phyloP scores from a whole-genome alignment of 306 rosid genomes.

The Vicia sativa region DNA sequence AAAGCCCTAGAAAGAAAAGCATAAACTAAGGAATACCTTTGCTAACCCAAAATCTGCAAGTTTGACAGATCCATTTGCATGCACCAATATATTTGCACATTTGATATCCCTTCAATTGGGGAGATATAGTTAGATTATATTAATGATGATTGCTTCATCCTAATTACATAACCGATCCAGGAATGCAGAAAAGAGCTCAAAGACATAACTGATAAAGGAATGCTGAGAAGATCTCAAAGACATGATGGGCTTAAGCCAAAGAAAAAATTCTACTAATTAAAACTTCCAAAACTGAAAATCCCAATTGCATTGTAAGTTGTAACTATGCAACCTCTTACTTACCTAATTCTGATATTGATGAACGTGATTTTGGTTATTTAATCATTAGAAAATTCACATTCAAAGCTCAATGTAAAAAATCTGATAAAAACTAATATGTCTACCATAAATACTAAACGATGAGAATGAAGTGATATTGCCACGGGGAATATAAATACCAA shows the following conservation, averaged over 20 bases:
- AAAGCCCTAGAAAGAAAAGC: constrained; percentile 18
- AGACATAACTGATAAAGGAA: constrained; percentile 30
- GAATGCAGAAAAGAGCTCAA: constrained; percentile 13
- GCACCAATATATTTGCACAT: constrained; percentile 94
- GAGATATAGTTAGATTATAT: constrained; percentile 34
- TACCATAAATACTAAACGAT: constrained; percentile 24
- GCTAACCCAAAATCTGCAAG: constrained; percentile 99
- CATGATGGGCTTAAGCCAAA: constrained; percentile 25
- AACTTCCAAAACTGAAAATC: constrained; percentile 30
- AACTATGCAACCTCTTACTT: constrained; percentile 6
- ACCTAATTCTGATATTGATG: constrained; percentile 4
- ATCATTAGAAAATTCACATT: constrained; percentile 13
- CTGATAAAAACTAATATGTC: background rate
- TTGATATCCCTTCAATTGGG: constrained; percentile 78
- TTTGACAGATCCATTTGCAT: constrained; percentile 90
- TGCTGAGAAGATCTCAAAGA: constrained; percentile 21
- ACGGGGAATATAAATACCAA: constrained; percentile 3
- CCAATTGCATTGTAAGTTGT: background rate
- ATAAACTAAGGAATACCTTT: constrained; percentile 60
- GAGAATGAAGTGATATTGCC: constrained; percentile 12
- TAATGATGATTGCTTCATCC: constrained; percentile 22
- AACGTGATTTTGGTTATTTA: constrained; percentile 16
- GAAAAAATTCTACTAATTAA: constrained; percentile 15
- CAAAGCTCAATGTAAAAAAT: constrained; percentile 20
- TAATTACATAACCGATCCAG: constrained; percentile 20